A percentile compares a stretch with the other conserved stretches of the same genome.
Evolutionary conservation across 768 basidiomycete species (phyloP).

Genomic region (Lentinula boryana): DNA sequence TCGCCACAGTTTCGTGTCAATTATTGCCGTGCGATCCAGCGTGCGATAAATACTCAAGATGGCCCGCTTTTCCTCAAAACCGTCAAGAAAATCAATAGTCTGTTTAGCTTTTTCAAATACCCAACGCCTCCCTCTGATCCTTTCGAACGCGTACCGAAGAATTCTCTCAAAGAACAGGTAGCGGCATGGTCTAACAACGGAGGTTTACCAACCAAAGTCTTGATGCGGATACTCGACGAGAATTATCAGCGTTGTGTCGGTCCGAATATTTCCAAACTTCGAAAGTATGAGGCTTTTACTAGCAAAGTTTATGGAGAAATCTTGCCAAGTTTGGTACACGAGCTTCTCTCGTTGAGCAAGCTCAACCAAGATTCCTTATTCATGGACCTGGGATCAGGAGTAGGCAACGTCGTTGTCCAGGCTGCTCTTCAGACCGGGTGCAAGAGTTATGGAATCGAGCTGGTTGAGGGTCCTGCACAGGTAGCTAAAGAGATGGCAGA

Average conservation of each 20-base stretch:
- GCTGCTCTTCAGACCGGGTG: constrained; percentile 79
- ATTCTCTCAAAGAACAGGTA: constrained; percentile 42
- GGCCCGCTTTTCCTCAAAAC: constrained; percentile 67
- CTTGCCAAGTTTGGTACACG: constrained; percentile 76
- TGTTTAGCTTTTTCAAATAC: constrained; percentile 63
- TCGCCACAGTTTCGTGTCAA: constrained; percentile 19
- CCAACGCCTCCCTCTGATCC: constrained; percentile 47
- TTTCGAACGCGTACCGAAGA: constrained; percentile 37
- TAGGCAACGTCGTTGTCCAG: constrained; percentile 80
- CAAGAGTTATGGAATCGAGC: constrained; percentile 70
- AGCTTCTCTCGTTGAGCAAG: constrained; percentile 51
- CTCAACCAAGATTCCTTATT: constrained; percentile 62
- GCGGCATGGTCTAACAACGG: constrained; percentile 45
- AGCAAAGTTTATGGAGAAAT: constrained; percentile 88
- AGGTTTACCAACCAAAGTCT: constrained; percentile 52
- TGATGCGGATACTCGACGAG: constrained; percentile 79
- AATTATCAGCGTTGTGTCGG: constrained; percentile 92
- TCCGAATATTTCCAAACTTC: constrained; percentile 77
- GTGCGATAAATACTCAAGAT: constrained; percentile 62
- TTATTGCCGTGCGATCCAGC: constrained; percentile 56
- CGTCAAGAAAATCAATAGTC: constrained; percentile 53
- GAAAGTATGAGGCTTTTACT: constrained; percentile 77
- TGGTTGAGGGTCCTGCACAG: constrained; percentile 71
- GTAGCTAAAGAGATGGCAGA: constrained; percentile 72
- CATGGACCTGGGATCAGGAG: constrained; percentile 82